Base-by-base conservation (phyloP, 257 asterid genomes). In the Prunella vulgaris region DNA sequence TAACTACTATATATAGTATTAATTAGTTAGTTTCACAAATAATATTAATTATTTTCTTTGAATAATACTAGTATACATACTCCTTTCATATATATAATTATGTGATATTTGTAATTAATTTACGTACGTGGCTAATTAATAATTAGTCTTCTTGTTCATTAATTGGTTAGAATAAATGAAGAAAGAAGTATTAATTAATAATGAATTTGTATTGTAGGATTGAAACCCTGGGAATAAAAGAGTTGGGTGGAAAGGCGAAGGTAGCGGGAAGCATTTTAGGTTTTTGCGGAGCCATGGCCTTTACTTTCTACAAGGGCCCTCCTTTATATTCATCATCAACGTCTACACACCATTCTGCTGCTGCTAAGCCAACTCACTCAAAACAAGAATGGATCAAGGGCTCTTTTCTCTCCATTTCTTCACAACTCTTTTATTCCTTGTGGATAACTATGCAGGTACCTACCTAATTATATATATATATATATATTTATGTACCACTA, bases 391-490 rank as follows among this genome's bases (percentile, higher is more conserved):
- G 90, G 88, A 78, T 86, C 24, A 88, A 83, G 79, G 96, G 93
- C n/a, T 76, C 86, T 59, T 60, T 83, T 27, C 71, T 88, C 67
- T 53, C 84, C 71, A 67, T 88, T 14, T 74, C 76, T 28, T 77
- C 83, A 5, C 72, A 78, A 66, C 13, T 80, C 7, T 42, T 78
- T 5, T 84, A 84, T 79, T 68, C 93, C 62, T 2, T 82, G 1
- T 88, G 93, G 90, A 79, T 86, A 18, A 80, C 79, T 20, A 71
- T 83, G 83, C 95, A 84, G 88, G 95, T 35, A 35, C n/a, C n/a
- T n/a, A n/a, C n/a, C n/a, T n/a, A n/a, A n/a, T n/a, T n/a, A n/a
- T n/a, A n/a, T n/a, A n/a, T n/a, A n/a, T n/a, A n/a, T n/a, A n/a
- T n/a, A n/a, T n/a, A n/a, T n/a, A n/a, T n/a, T n/a, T n/a, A n/a